Percentiles rank a stretch among this genome's conserved stretches.
Conservation (phyloP, 2,329 filamentous ascomycete species). For the Cladosporium colombiae region DNA sequence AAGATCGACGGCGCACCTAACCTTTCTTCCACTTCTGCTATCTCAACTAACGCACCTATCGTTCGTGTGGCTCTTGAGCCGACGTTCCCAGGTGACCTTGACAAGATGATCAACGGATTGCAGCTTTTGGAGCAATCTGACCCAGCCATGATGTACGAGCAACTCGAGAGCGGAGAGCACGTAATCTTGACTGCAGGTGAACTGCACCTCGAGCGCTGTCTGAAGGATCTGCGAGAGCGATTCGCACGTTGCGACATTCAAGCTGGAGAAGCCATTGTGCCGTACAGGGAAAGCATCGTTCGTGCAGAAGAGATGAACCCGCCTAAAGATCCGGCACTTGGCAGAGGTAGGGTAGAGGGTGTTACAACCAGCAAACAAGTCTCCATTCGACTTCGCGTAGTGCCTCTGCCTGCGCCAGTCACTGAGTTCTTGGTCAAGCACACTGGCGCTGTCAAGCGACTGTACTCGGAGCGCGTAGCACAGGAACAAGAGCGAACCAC, state of each 20-base stretch:
- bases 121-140: constrained; percentile 89
- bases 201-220: constrained; percentile 86
- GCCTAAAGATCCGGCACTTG: constrained; percentile 80
- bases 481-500: constrained; percentile 45
- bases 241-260: constrained; percentile 96
- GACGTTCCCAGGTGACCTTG: constrained; percentile 81
- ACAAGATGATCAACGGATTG: constrained; percentile 91
- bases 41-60: constrained; percentile 73
- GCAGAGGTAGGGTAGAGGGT: constrained; percentile 74
- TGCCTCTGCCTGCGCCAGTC: constrained; percentile 74
- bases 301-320: constrained; percentile 85
- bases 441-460: constrained; percentile 70
- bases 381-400: constrained; percentile 71
- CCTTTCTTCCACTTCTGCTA: constrained; percentile 79
- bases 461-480: constrained; percentile 71
- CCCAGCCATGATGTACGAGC: constrained; percentile 93
- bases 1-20: constrained; percentile 85
- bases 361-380: constrained; percentile 85
- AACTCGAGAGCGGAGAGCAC: constrained; percentile 89
- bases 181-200: constrained; percentile 93
- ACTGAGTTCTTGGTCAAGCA: constrained; percentile 87
- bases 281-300: constrained; percentile 91
- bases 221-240: constrained; percentile 88
- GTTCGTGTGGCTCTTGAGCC: constrained; percentile 96
- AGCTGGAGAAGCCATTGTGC: constrained; percentile 89